Conservation (phyloP, 352 stramenopile species). For the Phytophthora capsici region DNA sequence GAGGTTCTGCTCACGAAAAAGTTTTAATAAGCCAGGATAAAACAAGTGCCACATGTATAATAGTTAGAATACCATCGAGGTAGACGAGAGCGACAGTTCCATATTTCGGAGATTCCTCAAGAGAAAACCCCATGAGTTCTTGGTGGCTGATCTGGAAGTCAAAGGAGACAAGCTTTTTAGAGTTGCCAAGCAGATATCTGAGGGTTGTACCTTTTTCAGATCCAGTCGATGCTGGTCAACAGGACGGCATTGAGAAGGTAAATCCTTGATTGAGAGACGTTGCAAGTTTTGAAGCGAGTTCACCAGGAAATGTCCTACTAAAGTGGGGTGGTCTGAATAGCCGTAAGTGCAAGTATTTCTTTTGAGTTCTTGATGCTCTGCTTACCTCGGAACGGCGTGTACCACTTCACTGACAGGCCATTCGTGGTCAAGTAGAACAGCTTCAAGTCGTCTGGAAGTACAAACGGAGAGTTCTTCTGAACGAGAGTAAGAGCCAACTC, state of each 20-base stretch:
- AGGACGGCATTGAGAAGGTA: constrained; percentile 44
- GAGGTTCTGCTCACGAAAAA: constrained; percentile 32
- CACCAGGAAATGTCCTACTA: constrained; percentile 72
- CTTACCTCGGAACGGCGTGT: constrained; percentile 54
- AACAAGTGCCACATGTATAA: not conserved
- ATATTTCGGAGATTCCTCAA: constrained; percentile 66
- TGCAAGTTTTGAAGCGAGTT: constrained; percentile 71
- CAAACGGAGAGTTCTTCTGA: constrained; percentile 64
- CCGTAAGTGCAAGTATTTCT: too few relatives aligned
- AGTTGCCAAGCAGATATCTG: not conserved
- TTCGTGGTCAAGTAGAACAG: constrained; percentile 76
- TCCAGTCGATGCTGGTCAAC: constrained; percentile 48
- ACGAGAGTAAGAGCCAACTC: not conserved
- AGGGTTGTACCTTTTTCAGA: constrained; percentile 21
- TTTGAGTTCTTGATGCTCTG: not conserved
- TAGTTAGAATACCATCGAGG: constrained; percentile 29
- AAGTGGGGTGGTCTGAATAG: constrained; percentile 41
- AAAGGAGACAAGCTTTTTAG: not conserved
- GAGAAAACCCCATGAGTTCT: constrained; percentile 46
- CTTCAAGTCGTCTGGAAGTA: constrained; percentile 69
- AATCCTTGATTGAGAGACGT: constrained; percentile 42
- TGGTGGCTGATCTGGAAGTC: constrained; percentile 20
- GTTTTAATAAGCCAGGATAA: too few relatives aligned
- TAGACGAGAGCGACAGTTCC: constrained; percentile 66
- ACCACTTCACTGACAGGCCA: constrained; percentile 79